Conservation (phyloP, 2,329 filamentous ascomycete genomes). For the Hypoxylon sp. region DNA sequence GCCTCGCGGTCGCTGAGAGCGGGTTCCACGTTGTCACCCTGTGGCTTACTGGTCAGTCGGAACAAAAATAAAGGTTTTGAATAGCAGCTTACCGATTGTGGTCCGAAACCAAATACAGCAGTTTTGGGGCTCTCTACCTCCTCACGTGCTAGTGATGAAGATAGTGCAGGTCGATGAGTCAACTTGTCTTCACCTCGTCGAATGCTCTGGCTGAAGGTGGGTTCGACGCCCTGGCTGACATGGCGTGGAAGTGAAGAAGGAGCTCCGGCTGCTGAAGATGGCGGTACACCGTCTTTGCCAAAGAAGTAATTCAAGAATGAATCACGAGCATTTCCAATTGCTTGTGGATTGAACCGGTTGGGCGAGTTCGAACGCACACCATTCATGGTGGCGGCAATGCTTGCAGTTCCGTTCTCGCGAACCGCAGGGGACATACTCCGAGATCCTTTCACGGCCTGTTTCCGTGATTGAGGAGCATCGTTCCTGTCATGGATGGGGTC, state of each 20-base stretch:
- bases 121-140: conserved; percentile 57
- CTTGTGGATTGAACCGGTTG: conserved; percentile 72
- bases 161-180: conserved; percentile 65
- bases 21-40: conserved; percentile 78
- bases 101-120: conserved; percentile 61
- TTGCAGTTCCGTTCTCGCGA: conserved; percentile 74
- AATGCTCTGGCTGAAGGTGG: conserved; percentile 86
- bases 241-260: conserved; percentile 69
- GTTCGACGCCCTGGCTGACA: conserved; percentile 83
- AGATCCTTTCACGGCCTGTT: conserved; percentile 70
- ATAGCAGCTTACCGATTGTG: conserved; percentile 71
- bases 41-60: conserved; percentile 38
- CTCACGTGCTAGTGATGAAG: conserved; percentile 47
- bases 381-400: conserved; percentile 77
- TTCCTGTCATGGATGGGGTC: conserved; percentile 68
- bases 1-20: conserved; percentile 95
- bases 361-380: conserved; percentile 74
- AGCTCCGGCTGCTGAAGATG: conserved; percentile 60
- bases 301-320: conserved; percentile 99
- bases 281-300: conserved; percentile 84
- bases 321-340: conserved; percentile 78
- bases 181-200: conserved; percentile 76
- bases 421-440: conserved; percentile 89
- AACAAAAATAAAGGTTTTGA: conserved; percentile 26
- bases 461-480: conserved; percentile 72